phyloP scores from a whole-genome alignment of 2,329 filamentous ascomycete species.

The Pseudomassariella vexata region DNA sequence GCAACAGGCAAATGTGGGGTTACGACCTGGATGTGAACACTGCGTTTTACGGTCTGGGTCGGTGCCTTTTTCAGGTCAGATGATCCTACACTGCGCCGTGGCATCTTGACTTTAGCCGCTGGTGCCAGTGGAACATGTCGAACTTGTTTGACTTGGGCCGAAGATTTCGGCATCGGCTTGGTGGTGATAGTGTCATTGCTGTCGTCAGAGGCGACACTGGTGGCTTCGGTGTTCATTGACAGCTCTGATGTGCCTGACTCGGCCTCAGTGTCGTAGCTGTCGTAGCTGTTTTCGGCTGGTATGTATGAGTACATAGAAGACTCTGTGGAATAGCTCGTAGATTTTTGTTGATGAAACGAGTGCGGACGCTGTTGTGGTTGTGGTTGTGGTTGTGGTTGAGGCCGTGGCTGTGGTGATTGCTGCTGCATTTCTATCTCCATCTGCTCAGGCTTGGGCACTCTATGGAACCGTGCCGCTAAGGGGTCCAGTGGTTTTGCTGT shows the following conservation, averaged over 20 bases:
- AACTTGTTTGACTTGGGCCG: slow-evolving; percentile 19
- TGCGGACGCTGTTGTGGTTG: slow-evolving; percentile 20
- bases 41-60: slow-evolving; percentile 20
- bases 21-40: slow-evolving; percentile 23
- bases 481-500: slow-evolving; percentile 15
- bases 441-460: slow-evolving; percentile 15
- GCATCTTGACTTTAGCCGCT: slow-evolving; percentile 17
- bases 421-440: no score
- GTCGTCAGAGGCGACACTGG: slow-evolving; percentile 27
- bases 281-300: slow-evolving; percentile 20
- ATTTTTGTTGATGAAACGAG: no score
- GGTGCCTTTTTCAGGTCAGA: slow-evolving; percentile 19
- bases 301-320: no score
- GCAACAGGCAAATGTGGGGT: slow-evolving; percentile 11
- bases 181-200: slow-evolving; percentile 16
- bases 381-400: slow-evolving; percentile 15
- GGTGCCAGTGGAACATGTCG: slow-evolving; percentile 18
- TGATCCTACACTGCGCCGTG: slow-evolving; percentile 15
- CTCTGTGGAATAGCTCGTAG: no score
- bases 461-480: slow-evolving; percentile 23
- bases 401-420: slow-evolving; percentile 6
- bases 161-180: slow-evolving; percentile 10
- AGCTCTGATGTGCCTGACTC: slow-evolving; percentile 29
- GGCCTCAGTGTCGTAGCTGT: slow-evolving; percentile 27
- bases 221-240: slow-evolving; percentile 31